A percentile compares a stretch with the other conserved stretches of the same genome.
Evolutionary conservation across 2,329 filamentous ascomycete species (phyloP).

Genomic region (Nigrospora osmanthi): DNA sequence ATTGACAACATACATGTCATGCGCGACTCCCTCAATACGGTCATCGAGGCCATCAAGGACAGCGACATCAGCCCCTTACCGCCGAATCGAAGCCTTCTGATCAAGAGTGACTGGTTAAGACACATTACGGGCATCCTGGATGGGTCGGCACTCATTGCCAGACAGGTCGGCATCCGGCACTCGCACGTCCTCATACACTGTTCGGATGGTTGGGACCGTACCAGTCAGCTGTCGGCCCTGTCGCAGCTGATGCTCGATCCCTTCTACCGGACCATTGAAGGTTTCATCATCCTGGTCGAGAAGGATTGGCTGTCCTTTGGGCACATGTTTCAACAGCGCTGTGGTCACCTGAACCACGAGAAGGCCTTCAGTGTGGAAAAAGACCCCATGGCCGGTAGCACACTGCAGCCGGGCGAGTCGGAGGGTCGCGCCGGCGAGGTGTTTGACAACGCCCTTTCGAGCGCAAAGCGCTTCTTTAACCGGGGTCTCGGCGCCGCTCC

Average conservation of each 20-base stretch:
- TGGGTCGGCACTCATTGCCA: slow-evolving; percentile 75
- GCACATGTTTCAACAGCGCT: slow-evolving; percentile 93
- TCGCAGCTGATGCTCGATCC: slow-evolving; percentile 92
- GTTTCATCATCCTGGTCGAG: slow-evolving; percentile 89
- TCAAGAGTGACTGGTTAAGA: slow-evolving; percentile 83
- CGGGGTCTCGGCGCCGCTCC: slow-evolving; percentile 56
- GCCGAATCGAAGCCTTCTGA: slow-evolving; percentile 72
- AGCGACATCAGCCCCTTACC: slow-evolving; percentile 78
- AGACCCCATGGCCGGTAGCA: slow-evolving; percentile 61
- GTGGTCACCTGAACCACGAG: slow-evolving; percentile 78
- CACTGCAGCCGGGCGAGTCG: slow-evolving; percentile 53
- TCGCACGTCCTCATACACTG: slow-evolving; percentile 96
- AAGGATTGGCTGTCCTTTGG: slow-evolving; percentile 98
- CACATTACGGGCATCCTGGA: slow-evolving; percentile 81
- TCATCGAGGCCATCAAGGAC: slow-evolving; percentile 86
- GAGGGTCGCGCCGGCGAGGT: slow-evolving; percentile 60
- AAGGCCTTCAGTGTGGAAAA: slow-evolving; percentile 91
- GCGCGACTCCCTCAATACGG: slow-evolving; percentile 80
- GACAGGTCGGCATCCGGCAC: slow-evolving; percentile 83
- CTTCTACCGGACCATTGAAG: slow-evolving; percentile 88
- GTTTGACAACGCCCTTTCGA: slow-evolving; percentile 76
- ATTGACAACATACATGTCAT: slow-evolving; percentile 99
- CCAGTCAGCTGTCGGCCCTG: slow-evolving; percentile 85
- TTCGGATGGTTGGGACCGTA: slow-evolving; percentile 97
- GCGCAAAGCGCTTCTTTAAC: slow-evolving; percentile 85